Percentiles rank a stretch among this genome's conserved stretches.
Conservation (phyloP, 257 asterid genomes). For the Hygrophila difformis region DNA sequence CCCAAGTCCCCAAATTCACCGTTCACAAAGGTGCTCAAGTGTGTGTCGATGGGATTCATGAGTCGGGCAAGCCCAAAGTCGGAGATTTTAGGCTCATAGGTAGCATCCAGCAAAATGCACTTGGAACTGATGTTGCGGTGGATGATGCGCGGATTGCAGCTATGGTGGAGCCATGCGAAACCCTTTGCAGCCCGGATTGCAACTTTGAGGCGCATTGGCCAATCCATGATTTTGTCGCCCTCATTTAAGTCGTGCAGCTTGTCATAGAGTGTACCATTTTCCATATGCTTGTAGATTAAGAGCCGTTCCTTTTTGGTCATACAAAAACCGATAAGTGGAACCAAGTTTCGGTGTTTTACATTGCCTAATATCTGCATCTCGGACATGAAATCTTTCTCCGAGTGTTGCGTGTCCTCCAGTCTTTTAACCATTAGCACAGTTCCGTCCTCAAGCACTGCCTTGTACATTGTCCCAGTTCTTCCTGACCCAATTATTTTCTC, state of each 20-base stretch:
- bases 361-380: conserved; percentile 55
- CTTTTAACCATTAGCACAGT: conserved; percentile 57
- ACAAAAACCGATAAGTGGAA: conserved; percentile 62
- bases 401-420: conserved; percentile 57
- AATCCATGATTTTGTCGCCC: conserved; percentile 30
- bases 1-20: conserved; percentile 91
- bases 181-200: conserved; percentile 57
- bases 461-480: conserved; percentile 63
- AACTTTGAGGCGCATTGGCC: conserved; percentile 58
- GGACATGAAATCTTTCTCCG: conserved; percentile 48
- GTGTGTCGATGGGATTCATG: conserved; percentile 87
- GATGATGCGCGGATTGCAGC: conserved; percentile 61
- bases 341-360: conserved; percentile 51
- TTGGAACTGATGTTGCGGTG: conserved; percentile 63
- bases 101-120: conserved; percentile 45
- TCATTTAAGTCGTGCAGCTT: conserved; percentile 32
- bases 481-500: conserved; percentile 53
- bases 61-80: conserved; percentile 89
- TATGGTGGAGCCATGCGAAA: conserved; percentile 66
- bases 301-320: conserved; percentile 49
- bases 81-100: conserved; percentile 57
- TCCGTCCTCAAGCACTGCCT: conserved; percentile 53
- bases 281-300: conserved; percentile 50
- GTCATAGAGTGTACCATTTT: conserved; percentile 54
- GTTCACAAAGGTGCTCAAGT: conserved; percentile 81